phyloP scores from a whole-genome alignment of 352 stramenopile species.

The Pythium aristosporum region DNA sequence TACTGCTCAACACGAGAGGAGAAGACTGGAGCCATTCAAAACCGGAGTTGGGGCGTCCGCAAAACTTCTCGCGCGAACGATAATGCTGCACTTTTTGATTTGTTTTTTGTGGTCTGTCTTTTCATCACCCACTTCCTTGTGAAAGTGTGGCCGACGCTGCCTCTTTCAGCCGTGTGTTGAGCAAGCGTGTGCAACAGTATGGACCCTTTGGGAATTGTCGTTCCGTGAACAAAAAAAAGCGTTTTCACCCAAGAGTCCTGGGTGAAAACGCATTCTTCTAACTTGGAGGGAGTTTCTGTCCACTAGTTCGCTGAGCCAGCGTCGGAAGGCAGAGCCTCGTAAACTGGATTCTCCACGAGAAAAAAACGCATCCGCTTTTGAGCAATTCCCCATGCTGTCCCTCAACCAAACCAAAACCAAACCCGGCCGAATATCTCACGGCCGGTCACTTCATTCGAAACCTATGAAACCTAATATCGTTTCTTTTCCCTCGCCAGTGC shows the following conservation, averaged over 20 bases:
- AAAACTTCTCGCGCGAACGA: not conserved
- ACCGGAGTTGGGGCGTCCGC: not conserved
- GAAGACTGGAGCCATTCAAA: not conserved
- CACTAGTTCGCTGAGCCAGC: not conserved
- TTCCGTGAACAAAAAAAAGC: not conserved
- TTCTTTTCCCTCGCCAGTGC: not conserved
- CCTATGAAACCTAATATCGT: conserved; percentile 12
- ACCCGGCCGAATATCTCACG: conserved; percentile 19
- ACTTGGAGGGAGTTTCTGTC: not conserved
- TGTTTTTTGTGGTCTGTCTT: not conserved
- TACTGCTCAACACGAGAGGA: not conserved
- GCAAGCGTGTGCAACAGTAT: not conserved
- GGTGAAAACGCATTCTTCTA: not conserved
- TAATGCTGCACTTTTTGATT: too few species aligned
- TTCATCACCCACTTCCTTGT: conserved; percentile 1
- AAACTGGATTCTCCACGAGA: conserved; percentile 17
- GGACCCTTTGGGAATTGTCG: not conserved
- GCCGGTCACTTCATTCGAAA: not conserved
- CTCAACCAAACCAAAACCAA: not conserved
- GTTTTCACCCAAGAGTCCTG: too few species aligned
- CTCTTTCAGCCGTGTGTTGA: not conserved
- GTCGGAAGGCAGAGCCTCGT: not conserved
- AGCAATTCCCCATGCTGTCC: not conserved
- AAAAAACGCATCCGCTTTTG: not conserved
- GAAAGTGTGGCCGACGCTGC: not conserved